Percentiles rank a stretch among this genome's conserved stretches.
These are phyloP conservation scores for Phytophthora pinifolia DNA, from an alignment of 352 stramenopile species.

Conservation along the genomic window DNA sequence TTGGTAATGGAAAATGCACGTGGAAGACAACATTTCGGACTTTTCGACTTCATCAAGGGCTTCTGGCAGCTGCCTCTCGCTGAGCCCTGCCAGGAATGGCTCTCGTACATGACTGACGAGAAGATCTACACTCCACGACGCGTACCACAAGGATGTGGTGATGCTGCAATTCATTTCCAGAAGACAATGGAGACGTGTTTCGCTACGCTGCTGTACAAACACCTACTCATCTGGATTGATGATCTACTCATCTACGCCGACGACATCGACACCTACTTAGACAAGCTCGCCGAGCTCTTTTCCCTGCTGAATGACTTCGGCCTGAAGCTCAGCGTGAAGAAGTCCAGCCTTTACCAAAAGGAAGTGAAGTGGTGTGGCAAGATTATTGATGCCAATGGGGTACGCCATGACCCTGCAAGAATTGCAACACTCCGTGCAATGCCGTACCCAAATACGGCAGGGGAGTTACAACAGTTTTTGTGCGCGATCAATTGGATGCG, in stretches of 20 bases:
- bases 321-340: too few species aligned
- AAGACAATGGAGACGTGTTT: constrained; percentile 15
- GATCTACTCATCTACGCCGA: constrained; percentile 28
- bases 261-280: constrained; percentile 23
- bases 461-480: too few species aligned
- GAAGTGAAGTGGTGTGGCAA: too few species aligned
- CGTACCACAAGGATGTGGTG: constrained; percentile 14
- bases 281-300: constrained; percentile 27
- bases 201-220: constrained; percentile 1
- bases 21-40: constrained; percentile 5
- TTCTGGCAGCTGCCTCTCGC: constrained; percentile 5
- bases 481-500: constrained; percentile 4
- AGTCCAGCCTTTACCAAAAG: too few species aligned
- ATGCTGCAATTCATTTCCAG: constrained; percentile 8
- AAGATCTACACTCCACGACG: constrained; percentile 22
- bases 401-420: too few species aligned
- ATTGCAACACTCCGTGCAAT: too few species aligned
- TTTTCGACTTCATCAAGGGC: constrained; percentile 12
- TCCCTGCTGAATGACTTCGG: constrained; percentile 5
- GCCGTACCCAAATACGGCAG: too few species aligned
- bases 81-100: constrained; percentile 1
- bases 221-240: constrained; percentile 33
- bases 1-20: constrained; percentile 3
- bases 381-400: too few species aligned
- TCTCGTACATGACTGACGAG: constrained; percentile 23